Evolutionary conservation across 2,329 filamentous ascomycete genomes (phyloP).

Genomic region (Beauveria varroae): DNA sequence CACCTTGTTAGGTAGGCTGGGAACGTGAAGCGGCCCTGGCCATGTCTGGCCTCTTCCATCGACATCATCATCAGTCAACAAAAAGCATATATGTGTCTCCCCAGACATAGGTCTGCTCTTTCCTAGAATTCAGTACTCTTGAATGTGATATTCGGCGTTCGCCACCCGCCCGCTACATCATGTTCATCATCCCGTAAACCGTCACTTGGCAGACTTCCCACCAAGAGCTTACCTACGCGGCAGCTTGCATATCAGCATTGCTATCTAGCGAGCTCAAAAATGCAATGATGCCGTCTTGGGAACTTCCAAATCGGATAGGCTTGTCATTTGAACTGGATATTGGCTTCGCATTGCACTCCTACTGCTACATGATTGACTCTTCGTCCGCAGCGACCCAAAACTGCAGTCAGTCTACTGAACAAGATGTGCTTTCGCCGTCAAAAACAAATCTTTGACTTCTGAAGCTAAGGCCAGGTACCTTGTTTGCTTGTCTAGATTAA

Average conservation of each 20-base stretch:
- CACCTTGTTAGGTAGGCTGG: neutral
- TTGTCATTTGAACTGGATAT: neutral
- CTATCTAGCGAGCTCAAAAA: neutral
- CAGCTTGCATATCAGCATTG: neutral
- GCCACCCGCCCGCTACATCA: neutral
- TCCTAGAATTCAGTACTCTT: neutral
- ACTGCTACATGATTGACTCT: neutral
- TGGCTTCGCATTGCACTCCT: neutral
- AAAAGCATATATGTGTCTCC: neutral
- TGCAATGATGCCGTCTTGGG: neutral
- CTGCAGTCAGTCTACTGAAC: neutral
- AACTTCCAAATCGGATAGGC: neutral
- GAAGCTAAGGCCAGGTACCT: too few species aligned
- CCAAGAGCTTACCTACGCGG: neutral
- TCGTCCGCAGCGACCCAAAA: neutral
- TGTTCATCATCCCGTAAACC: neutral
- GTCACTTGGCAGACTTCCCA: neutral
- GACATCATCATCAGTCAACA: neutral
- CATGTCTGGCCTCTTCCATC: neutral
- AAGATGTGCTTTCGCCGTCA: neutral
- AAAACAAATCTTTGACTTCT: neutral
- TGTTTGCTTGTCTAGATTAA: too few species aligned
- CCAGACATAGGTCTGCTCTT: neutral
- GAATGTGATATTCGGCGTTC: neutral
- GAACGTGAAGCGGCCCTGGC: neutral